phyloP scores from a whole-genome alignment of 176 grass and related monocot genomes.

The Oropetium thomaeum region DNA sequence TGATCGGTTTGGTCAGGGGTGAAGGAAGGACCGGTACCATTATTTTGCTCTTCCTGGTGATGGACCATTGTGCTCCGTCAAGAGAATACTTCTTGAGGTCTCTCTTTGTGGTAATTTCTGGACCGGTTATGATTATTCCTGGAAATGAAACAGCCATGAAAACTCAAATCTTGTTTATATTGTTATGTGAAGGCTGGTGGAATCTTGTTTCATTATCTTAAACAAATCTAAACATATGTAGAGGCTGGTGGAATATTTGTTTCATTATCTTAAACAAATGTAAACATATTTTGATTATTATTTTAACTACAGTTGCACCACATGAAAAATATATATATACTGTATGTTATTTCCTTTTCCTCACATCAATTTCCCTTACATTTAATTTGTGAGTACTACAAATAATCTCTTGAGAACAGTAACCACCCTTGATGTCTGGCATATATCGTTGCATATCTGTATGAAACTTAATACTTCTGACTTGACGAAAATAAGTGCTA shows the following conservation, averaged over 20 bases:
- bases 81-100: not conserved
- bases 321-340: not conserved
- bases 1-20: not conserved
- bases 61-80: slow-evolving; percentile 19
- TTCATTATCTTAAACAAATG: too few relatives aligned
- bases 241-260: too few relatives aligned
- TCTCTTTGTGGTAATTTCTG: not conserved
- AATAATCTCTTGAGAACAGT: not conserved
- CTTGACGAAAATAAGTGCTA: not conserved
- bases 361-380: not conserved
- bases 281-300: not conserved
- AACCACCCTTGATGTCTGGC: not conserved
- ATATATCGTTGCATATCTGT: not conserved
- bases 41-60: slow-evolving; percentile 17
- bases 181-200: not conserved
- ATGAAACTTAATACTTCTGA: not conserved
- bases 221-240: not conserved
- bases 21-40: not conserved
- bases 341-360: not conserved
- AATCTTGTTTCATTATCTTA: too few relatives aligned
- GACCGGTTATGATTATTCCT: slow-evolving; percentile 5
- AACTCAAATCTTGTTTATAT: not conserved
- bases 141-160: not conserved
- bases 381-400: not conserved
- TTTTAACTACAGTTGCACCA: not conserved